A percentile compares a stretch with the other conserved stretches of the same genome.
Evolutionary conservation across 257 asterid species (phyloP).

Genomic region (Nicotiana knightiana): DNA sequence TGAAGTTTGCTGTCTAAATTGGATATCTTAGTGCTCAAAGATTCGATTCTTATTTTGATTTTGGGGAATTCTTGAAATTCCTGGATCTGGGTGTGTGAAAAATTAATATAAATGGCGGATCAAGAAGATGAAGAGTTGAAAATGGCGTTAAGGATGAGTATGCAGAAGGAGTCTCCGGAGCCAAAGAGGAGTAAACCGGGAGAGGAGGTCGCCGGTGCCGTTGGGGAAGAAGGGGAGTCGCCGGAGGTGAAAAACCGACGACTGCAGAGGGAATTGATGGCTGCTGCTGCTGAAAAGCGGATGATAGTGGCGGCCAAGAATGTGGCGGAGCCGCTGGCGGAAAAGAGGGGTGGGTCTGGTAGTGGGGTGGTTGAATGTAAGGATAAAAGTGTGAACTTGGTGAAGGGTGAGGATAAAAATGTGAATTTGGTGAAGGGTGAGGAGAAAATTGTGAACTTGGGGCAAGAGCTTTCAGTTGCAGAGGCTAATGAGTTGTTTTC

Average conservation of each 20-base stretch:
- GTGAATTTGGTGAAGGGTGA: slow-evolving; percentile 19
- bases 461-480: slow-evolving; percentile 32
- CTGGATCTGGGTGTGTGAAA: slow-evolving; percentile 9
- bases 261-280: slow-evolving; percentile 83
- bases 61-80: slow-evolving; percentile 1
- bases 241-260: slow-evolving; percentile 47
- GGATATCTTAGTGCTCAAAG: background rate
- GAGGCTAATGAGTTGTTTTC: slow-evolving; percentile 70
- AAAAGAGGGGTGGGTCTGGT: slow-evolving; percentile 26
- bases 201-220: slow-evolving; percentile 37
- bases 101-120: slow-evolving; percentile 43
- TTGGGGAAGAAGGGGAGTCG: slow-evolving; percentile 42
- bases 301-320: slow-evolving; percentile 36
- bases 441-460: slow-evolving; percentile 18
- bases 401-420: slow-evolving; percentile 16
- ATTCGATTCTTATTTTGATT: background rate
- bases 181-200: slow-evolving; percentile 87
- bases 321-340: slow-evolving; percentile 16
- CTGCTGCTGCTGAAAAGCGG: slow-evolving; percentile 96
- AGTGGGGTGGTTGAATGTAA: slow-evolving; percentile 10
- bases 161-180: slow-evolving; percentile 81
- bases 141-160: slow-evolving; percentile 63
- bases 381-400: slow-evolving; percentile 35
- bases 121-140: slow-evolving; percentile 74
- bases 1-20: background rate